Percentiles rank a stretch among this genome's conserved stretches.
These are phyloP conservation scores for Conticribra weissflogii DNA, from an alignment of 108 stramenopile genomes.

Conservation along the genomic window DNA sequence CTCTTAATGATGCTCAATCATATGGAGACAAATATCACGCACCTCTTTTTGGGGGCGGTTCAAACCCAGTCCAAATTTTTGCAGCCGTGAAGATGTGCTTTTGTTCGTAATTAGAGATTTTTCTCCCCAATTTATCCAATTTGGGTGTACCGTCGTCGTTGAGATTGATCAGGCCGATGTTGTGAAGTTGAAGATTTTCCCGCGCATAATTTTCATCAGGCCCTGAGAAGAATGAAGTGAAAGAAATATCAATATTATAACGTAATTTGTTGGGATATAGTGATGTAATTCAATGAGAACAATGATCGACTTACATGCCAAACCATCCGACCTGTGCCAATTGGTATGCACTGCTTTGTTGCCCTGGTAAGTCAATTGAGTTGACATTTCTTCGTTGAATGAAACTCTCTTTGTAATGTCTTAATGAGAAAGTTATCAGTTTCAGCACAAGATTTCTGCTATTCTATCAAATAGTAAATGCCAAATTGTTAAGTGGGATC, in stretches of 20 bases:
- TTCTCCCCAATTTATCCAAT: conserved; percentile 38
- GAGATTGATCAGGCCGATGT: conserved; percentile 53
- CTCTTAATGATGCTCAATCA: too few relatives aligned
- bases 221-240: neutral
- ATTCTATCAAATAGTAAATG: too few relatives aligned
- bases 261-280: neutral
- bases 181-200: conserved; percentile 65
- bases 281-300: conserved; percentile 1
- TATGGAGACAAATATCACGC: too few relatives aligned
- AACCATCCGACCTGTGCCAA: conserved; percentile 10
- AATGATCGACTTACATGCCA: too few relatives aligned
- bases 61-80: conserved; percentile 60
- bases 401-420: conserved; percentile 47
- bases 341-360: conserved; percentile 4
- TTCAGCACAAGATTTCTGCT: too few relatives aligned
- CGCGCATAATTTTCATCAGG: conserved; percentile 68
- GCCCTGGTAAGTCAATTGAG: conserved; percentile 29
- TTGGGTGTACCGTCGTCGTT: conserved; percentile 54
- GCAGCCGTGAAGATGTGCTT: conserved; percentile 50
- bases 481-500: too few relatives aligned
- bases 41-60: conserved; percentile 7
- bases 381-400: conserved; percentile 42
- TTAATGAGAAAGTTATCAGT: too few relatives aligned
- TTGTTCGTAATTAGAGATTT: conserved; percentile 50
- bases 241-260: neutral